A percentile compares a stretch with the other conserved stretches of the same genome.
Conservation (phyloP, 2,329 filamentous ascomycete genomes). For the Apiospora pterosperma region DNA sequence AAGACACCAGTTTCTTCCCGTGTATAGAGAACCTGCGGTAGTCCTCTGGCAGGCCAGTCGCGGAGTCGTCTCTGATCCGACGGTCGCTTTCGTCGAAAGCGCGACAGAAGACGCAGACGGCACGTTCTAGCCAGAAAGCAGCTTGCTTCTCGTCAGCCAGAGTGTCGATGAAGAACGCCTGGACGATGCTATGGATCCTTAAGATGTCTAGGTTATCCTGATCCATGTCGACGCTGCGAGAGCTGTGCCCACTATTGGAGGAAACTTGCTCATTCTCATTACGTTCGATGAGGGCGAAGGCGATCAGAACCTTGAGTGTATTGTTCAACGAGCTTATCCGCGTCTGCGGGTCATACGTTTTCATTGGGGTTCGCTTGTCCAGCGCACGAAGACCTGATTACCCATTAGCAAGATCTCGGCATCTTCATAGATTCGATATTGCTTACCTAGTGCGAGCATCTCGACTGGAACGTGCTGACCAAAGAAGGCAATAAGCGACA, state of each 20-base stretch:
- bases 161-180: constrained; percentile 48
- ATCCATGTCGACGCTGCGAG: constrained; percentile 36
- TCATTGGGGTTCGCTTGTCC: constrained; percentile 43
- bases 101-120: constrained; percentile 44
- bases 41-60: constrained; percentile 47
- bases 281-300: constrained; percentile 49
- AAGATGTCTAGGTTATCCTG: constrained; percentile 48
- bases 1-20: constrained; percentile 41
- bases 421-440: neutral
- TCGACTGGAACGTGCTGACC: constrained; percentile 64
- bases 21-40: constrained; percentile 51
- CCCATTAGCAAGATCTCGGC: constrained; percentile 9
- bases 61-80: constrained; percentile 37
- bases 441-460: constrained; percentile 55
- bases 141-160: constrained; percentile 38
- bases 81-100: constrained; percentile 45
- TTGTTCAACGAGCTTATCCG: constrained; percentile 39
- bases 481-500: constrained; percentile 63
- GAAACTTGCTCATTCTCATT: constrained; percentile 42
- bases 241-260: constrained; percentile 37
- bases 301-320: constrained; percentile 47
- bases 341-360: constrained; percentile 36
- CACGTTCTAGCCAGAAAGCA: constrained; percentile 46
- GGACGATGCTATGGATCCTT: constrained; percentile 48
- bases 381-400: constrained; percentile 39